phyloP scores from a whole-genome alignment of 2,329 filamentous ascomycete species.

The Hymenoscyphus occultus region DNA sequence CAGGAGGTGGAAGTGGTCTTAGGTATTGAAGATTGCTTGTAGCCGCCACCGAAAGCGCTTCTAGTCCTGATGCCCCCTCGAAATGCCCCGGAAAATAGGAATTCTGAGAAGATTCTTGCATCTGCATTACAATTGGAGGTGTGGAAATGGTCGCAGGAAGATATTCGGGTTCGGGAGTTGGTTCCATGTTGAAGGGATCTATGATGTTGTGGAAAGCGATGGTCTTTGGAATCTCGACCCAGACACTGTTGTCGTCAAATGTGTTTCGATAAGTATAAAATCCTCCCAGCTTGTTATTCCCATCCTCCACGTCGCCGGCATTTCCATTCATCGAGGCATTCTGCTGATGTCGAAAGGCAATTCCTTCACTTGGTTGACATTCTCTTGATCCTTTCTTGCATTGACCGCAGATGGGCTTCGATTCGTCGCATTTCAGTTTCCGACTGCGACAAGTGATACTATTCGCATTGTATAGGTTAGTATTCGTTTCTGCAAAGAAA shows the following conservation, averaged over 20 bases:
- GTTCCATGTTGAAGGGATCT: constrained; percentile 57
- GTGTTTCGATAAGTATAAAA: constrained; percentile 68
- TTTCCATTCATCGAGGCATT: constrained; percentile 64
- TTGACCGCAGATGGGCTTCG: constrained; percentile 58
- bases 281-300: constrained; percentile 46
- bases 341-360: constrained; percentile 66
- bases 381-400: constrained; percentile 56
- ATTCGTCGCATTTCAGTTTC: constrained; percentile 65
- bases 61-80: constrained; percentile 48
- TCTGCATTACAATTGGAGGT: constrained; percentile 17
- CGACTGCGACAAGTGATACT: constrained; percentile 53
- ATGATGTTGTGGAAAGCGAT: constrained; percentile 61
- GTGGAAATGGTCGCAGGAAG: constrained; percentile 6
- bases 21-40: constrained; percentile 41
- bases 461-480: constrained; percentile 33
- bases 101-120: constrained; percentile 26
- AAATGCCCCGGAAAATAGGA: constrained; percentile 24
- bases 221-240: constrained; percentile 59
- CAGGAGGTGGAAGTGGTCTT: constrained; percentile 23
- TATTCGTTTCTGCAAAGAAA: background rate
- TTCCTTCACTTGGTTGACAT: constrained; percentile 58
- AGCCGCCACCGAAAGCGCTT: constrained; percentile 52
- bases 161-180: constrained; percentile 38
- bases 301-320: constrained; percentile 39
- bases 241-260: constrained; percentile 57